Base-by-base conservation (phyloP, 768 basidiomycete species). In the Termitomyces sp. region DNA sequence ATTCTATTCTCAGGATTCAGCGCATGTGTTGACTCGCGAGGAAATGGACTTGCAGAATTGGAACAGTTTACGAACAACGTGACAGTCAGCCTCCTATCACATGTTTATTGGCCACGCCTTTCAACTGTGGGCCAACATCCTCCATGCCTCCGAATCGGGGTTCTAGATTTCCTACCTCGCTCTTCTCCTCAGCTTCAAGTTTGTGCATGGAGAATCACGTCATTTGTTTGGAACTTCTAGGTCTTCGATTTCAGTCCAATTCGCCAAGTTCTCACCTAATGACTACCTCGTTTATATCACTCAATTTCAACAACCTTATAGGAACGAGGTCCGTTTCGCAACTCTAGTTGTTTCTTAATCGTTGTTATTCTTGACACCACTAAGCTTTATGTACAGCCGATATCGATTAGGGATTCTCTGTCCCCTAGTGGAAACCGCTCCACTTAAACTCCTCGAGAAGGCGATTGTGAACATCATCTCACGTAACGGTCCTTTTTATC, bases 41-140 rank as follows among this genome's bases (percentile, higher is more conserved):
- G 52, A 29, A 32, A 53, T 16, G 8, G 10, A 53, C 19, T 40
- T 32, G 52, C 25, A 53, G 37, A 21, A 42, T 16, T 44, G 21
- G 31, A 14, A n/a, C 16, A 31, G 5, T 16, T 27, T 47, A 17
- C 54, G 29, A 55, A 45, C n/a, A 19, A 38, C 37, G n/a, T 47
- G 45, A 55, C 54, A 38, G 45, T n/a, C 38, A 50, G 43, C 31
- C 49, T 37, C 57, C 53, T 51, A 58, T 43, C 57, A 58, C 42
- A 58, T 53, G 57, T 21, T 41, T 56, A 29, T 35, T 31, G 44
- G 27, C 51, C 57, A 58, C 44, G 51, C 34, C 37, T 46, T 53
- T 42, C n/a, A 23, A 42, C 38, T 23, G 25, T 58, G 51, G 50
- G 50, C 38, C 19, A 37, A 38, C 9, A 35, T n/a, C 3, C 49